phyloP scores from a whole-genome alignment of 139 green algal genomes.

The Tetradesmus lagerheimii region DNA sequence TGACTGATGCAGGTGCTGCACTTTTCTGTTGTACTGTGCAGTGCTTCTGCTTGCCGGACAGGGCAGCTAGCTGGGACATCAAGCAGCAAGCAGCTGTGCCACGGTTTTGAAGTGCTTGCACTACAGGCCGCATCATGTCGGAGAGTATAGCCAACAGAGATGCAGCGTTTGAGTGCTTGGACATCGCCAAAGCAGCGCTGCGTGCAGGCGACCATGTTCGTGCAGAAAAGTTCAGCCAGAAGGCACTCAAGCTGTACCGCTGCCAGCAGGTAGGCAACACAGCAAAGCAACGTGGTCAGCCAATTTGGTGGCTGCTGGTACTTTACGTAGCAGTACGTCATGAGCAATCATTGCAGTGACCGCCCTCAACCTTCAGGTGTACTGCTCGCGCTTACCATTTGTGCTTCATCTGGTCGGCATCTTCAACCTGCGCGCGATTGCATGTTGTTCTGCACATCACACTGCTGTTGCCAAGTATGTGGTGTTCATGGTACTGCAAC shows the following conservation, averaged over 20 bases:
- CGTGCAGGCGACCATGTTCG: constrained; percentile 52
- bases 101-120: neutral
- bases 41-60: neutral
- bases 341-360: too few species aligned
- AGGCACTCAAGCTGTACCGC: constrained; percentile 70
- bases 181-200: constrained; percentile 57
- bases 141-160: constrained; percentile 59
- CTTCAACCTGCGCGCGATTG: too few species aligned
- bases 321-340: too few species aligned
- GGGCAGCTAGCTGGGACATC: neutral
- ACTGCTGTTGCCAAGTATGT: too few species aligned
- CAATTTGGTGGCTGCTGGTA: too few species aligned
- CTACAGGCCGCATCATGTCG: constrained; percentile 24
- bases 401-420: too few species aligned
- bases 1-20: neutral
- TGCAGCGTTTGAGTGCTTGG: constrained; percentile 56
- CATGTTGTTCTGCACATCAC: too few species aligned
- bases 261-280: constrained; percentile 63
- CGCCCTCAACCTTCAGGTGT: neutral
- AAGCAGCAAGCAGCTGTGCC: neutral
- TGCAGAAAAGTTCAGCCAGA: constrained; percentile 68
- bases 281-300: too few species aligned
- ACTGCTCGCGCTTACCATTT: neutral
- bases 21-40: neutral
- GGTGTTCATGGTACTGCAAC: too few species aligned